Percentiles rank a stretch among this genome's conserved stretches.
Conservation (phyloP, 352 stramenopile species). For the Pythium chondricola region DNA sequence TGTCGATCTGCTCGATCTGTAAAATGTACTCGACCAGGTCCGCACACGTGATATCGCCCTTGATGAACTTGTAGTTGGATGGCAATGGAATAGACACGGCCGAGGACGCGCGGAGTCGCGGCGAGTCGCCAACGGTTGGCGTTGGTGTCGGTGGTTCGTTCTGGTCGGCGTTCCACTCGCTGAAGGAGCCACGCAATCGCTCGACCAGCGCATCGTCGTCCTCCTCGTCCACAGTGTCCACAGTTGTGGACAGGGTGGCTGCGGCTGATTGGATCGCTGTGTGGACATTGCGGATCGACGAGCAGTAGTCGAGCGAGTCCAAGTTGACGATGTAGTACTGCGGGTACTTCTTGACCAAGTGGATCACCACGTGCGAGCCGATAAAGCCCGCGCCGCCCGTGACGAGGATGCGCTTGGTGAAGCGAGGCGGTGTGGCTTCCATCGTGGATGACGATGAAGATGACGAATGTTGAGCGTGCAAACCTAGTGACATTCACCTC, state of each 20-base stretch:
- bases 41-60: conserved; percentile 93
- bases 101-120: conserved; percentile 73
- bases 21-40: conserved; percentile 95
- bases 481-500: too few relatives aligned
- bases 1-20: conserved; percentile 94
- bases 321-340: conserved; percentile 97
- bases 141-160: not conserved
- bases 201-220: conserved; percentile 32
- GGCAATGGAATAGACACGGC: conserved; percentile 19
- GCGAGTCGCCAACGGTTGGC: conserved; percentile 6
- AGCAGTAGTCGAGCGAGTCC: conserved; percentile 88
- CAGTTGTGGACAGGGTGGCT: not conserved
- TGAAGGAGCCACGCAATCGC: conserved; percentile 51
- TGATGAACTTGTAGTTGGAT: conserved; percentile 94
- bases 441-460: too few relatives aligned
- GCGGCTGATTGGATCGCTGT: conserved; percentile 26
- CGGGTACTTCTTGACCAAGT: conserved; percentile 95
- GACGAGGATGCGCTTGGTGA: conserved; percentile 93
- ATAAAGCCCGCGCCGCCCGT: conserved; percentile 97
- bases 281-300: conserved; percentile 65
- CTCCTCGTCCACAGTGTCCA: conserved; percentile 21
- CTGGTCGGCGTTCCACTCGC: conserved; percentile 32
- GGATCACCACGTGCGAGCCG: conserved; percentile 95
- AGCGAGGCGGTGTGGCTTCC: conserved; percentile 14
- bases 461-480: too few relatives aligned